Percentiles rank a stretch among this genome's conserved stretches.
Conservation (phyloP, 768 basidiomycete species). For the Mycena amicta region DNA sequence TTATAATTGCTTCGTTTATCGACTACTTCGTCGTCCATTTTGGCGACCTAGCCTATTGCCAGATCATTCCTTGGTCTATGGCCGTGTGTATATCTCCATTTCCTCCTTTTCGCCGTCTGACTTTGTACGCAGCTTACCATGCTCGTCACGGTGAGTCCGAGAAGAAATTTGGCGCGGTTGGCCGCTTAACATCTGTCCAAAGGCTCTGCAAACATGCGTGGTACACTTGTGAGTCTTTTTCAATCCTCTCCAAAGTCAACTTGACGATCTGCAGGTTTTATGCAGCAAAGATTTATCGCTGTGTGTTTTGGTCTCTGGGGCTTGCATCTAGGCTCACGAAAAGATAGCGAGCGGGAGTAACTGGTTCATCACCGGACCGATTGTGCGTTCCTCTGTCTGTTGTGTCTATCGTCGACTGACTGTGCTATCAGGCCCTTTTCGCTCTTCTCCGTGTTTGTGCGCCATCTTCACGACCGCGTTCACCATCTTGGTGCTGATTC, state of each 20-base stretch:
- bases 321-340: background rate
- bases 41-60: slow-evolving; percentile 10
- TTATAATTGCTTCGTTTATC: slow-evolving; percentile 25
- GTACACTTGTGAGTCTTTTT: slow-evolving; percentile 24
- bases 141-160: slow-evolving; percentile 8
- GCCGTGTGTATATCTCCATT: slow-evolving; percentile 2
- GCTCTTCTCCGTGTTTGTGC: slow-evolving; percentile 27
- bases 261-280: background rate
- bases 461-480: too few relatives aligned
- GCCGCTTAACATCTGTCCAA: too few relatives aligned
- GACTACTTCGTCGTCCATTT: slow-evolving; percentile 28
- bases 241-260: background rate
- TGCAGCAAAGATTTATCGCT: slow-evolving; percentile 16
- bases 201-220: slow-evolving; percentile 32
- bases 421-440: slow-evolving; percentile 16
- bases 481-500: too few relatives aligned
- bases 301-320: slow-evolving; percentile 12
- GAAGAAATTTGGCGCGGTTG: background rate
- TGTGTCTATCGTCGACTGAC: background rate
- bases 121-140: slow-evolving; percentile 11
- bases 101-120: background rate
- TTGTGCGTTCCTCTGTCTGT: slow-evolving; percentile 20
- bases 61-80: slow-evolving; percentile 26
- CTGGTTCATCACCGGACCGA: slow-evolving; percentile 30
- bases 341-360: slow-evolving; percentile 28